Evolutionary conservation across 768 basidiomycete species (phyloP).

Genomic region (Mycena alexandri): DNA sequence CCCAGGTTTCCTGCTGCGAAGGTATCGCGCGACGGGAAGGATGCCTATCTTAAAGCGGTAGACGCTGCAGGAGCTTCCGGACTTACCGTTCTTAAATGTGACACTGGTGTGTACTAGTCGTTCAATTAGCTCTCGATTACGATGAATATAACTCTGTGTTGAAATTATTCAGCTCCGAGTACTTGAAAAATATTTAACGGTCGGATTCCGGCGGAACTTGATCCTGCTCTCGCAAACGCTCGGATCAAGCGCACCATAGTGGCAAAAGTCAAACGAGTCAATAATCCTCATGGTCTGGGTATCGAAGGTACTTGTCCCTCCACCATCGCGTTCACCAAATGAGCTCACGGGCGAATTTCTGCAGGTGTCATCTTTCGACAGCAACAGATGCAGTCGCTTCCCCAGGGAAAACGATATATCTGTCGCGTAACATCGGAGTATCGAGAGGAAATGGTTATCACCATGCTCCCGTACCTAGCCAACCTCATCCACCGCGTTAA

Average conservation of each 20-base stretch:
- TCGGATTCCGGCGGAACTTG: conserved; percentile 1
- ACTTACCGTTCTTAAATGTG: conserved; percentile 25
- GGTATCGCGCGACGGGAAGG: conserved; percentile 24
- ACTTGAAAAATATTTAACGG: conserved; percentile 19
- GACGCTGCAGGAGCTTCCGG: conserved; percentile 18
- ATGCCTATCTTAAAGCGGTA: conserved; percentile 17
- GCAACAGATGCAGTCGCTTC: conserved; percentile 14
- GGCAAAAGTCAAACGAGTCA: neutral
- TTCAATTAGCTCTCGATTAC: conserved; percentile 21
- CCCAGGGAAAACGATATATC: conserved; percentile 27
- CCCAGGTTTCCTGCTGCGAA: conserved; percentile 30
- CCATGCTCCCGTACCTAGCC: conserved; percentile 34
- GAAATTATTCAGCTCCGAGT: conserved; percentile 19
- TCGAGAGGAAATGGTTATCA: conserved; percentile 26
- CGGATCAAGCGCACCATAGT: conserved; percentile 30
- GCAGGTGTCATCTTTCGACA: neutral
- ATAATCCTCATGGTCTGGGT: conserved; percentile 20
- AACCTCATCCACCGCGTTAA: conserved; percentile 23
- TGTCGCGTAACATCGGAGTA: conserved; percentile 16
- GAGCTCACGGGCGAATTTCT: too few species aligned
- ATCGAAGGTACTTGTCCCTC: conserved; percentile 29
- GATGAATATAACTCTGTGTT: conserved; percentile 13
- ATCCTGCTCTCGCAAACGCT: conserved; percentile 29
- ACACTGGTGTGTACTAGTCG: conserved; percentile 29
- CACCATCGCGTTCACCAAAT: too few species aligned